These are phyloP conservation scores for Tolypocladium ovalisporum DNA, from an alignment of 2,329 filamentous ascomycete genomes.

Conservation along the genomic window DNA sequence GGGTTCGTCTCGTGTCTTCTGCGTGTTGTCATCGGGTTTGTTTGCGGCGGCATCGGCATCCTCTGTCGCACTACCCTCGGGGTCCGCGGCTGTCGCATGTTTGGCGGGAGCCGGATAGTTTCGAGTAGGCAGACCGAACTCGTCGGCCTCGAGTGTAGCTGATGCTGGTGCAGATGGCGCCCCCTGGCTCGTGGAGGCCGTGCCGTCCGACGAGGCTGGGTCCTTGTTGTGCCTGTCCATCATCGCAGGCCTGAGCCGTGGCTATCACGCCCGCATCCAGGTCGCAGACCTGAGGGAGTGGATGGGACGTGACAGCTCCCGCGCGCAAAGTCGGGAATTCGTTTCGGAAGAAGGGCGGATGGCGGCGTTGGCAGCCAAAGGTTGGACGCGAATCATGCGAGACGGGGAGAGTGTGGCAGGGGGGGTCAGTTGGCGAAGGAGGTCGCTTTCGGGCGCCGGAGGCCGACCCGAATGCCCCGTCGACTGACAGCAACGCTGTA, in stretches of 20 bases:
- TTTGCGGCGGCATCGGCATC: not conserved
- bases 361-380: not conserved
- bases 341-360: constrained; percentile 4
- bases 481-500: not conserved
- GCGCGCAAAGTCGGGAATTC: not conserved
- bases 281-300: constrained; percentile 7
- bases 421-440: not conserved
- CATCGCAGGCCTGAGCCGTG: not conserved
- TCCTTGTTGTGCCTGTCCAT: constrained; percentile 14
- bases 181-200: constrained; percentile 1
- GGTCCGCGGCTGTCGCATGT: constrained; percentile 8
- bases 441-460: not conserved
- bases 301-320: constrained; percentile 11
- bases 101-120: constrained; percentile 28
- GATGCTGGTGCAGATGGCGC: constrained; percentile 16
- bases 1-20: not conserved
- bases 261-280: constrained; percentile 16
- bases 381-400: not conserved
- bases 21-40: not conserved
- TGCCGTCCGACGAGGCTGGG: constrained; percentile 12
- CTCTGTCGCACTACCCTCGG: not conserved
- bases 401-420: not conserved
- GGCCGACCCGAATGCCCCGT: not conserved
- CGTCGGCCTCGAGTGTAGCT: constrained; percentile 43
- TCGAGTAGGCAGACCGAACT: constrained; percentile 59